Conservation (phyloP, 192 early-diverging fungal genomes). For the Helicostylum pulchrum region DNA sequence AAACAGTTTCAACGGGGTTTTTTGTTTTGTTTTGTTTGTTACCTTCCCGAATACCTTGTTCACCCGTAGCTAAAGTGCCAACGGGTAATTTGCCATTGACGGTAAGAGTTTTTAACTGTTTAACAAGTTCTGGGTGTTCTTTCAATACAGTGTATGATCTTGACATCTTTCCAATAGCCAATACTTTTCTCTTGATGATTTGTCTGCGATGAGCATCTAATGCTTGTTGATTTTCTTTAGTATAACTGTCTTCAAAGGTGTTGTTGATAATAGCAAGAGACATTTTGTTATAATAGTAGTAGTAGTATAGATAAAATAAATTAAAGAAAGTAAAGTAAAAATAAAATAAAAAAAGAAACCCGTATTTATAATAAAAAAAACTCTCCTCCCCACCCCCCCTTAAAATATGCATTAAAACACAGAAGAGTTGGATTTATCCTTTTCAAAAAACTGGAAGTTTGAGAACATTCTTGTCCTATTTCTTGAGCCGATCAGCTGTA, state of each 20-base stretch:
- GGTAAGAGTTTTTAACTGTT: constrained; percentile 12
- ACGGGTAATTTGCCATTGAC: constrained; percentile 15
- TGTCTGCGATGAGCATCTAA: constrained; percentile 13
- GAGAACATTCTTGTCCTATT: constrained; percentile 15
- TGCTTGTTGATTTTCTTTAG: neutral
- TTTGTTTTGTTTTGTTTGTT: neutral
- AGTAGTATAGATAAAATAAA: too few relatives aligned
- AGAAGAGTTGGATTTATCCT: too few relatives aligned
- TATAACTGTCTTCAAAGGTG: constrained; percentile 6
- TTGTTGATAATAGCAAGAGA: constrained; percentile 26
- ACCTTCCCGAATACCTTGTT: constrained; percentile 24
- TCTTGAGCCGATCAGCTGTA: too few relatives aligned
- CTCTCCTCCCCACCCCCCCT: too few relatives aligned
- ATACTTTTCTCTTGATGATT: constrained; percentile 22
- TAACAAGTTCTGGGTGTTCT: constrained; percentile 17
- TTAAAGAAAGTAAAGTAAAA: constrained; percentile 1
- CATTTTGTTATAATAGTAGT: too few relatives aligned
- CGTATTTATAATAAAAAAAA: neutral
- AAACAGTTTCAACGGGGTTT: too few relatives aligned
- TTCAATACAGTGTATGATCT: neutral
- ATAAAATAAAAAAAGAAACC: constrained; percentile 1
- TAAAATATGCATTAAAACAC: neutral
- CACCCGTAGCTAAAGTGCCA: constrained; percentile 18
- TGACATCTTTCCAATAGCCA: constrained; percentile 26
- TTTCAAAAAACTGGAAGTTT: constrained; percentile 7